Evolutionary conservation across 495 filamentous ascomycete species (phyloP).

Genomic region (Tuber microsphaerosporum): DNA sequence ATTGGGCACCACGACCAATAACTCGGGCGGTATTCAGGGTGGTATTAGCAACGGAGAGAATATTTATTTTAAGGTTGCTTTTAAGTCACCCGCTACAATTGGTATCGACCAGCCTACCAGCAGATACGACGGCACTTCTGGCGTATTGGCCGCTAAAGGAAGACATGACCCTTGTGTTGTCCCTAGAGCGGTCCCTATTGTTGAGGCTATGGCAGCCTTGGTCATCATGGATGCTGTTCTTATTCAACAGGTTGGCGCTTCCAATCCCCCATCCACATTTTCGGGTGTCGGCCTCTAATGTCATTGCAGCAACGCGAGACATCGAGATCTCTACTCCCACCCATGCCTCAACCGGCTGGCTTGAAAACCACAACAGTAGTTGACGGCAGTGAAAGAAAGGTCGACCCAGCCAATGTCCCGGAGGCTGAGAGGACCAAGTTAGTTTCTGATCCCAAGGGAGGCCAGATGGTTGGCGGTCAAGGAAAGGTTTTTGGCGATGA

Average conservation of each 20-base stretch:
- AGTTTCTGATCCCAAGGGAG: constrained; percentile 2
- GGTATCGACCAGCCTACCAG: constrained; percentile 83
- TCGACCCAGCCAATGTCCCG: constrained; percentile 3
- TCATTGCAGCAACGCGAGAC: constrained; percentile 41
- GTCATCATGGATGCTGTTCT: constrained; percentile 87
- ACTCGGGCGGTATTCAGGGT: constrained; percentile 92
- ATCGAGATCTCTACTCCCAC: constrained; percentile 51
- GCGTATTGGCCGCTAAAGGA: constrained; percentile 84
- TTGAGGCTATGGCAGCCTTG: constrained; percentile 90
- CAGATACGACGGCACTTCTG: constrained; percentile 66
- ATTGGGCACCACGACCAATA: constrained; percentile 88
- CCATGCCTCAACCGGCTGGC: constrained; percentile 43
- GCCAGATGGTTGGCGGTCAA: constrained; percentile 15
- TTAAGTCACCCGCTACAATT: constrained; percentile 95
- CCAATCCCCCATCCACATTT: neutral
- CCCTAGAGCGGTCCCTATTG: constrained; percentile 87
- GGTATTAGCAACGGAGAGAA: constrained; percentile 91
- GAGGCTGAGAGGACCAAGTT: constrained; percentile 9
- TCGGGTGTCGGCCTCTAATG: constrained; percentile 5
- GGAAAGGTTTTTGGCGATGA: constrained; percentile 36
- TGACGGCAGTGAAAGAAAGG: constrained; percentile 23
- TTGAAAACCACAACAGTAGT: constrained; percentile 21
- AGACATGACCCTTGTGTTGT: constrained; percentile 95
- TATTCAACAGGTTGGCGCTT: constrained; percentile 61
- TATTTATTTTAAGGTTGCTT: constrained; percentile 91